Evolutionary conservation across 148 eudicot genomes (phyloP).

Genomic region (Suaeda aralocaspica): DNA sequence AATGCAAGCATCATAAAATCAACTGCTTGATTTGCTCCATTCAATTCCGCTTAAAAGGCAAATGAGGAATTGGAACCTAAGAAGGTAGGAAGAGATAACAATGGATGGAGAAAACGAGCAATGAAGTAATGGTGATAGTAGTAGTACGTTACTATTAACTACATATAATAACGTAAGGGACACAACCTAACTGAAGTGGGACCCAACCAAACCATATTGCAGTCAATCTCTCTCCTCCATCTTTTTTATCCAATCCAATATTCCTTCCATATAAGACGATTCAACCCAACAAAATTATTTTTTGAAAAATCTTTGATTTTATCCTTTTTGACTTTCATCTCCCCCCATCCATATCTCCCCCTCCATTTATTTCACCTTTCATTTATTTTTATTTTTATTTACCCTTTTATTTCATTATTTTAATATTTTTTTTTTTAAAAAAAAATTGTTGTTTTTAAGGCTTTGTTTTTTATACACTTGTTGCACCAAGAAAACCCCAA

Average conservation of each 20-base stretch:
- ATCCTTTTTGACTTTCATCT: constrained; percentile 26
- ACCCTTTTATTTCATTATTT: constrained; percentile 3
- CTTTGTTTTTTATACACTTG: not conserved
- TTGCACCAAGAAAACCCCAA: no score
- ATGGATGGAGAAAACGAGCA: no score
- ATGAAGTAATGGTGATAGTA: no score
- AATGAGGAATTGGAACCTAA: no score
- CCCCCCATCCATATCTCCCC: not conserved
- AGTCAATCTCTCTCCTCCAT: not conserved
- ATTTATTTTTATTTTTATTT: not conserved
- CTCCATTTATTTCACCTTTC: constrained; percentile 11
- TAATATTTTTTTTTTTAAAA: not conserved
- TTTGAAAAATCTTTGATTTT: constrained; percentile 8
- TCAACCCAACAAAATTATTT: constrained; percentile 12
- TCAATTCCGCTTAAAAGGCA: no score
- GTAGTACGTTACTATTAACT: not conserved
- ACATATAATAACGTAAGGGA: constrained; percentile 30
- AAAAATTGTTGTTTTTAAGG: no score
- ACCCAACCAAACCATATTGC: constrained; percentile 12
- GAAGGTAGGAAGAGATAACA: no score
- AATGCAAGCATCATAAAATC: no score
- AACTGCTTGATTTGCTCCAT: no score
- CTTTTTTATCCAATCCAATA: constrained; percentile 23
- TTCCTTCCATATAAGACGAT: constrained; percentile 16
- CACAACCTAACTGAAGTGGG: constrained; percentile 30